A percentile compares a stretch with the other conserved stretches of the same genome.
Conservation (phyloP, 352 stramenopile species). For the Globisporangium rhizosaccharum region DNA sequence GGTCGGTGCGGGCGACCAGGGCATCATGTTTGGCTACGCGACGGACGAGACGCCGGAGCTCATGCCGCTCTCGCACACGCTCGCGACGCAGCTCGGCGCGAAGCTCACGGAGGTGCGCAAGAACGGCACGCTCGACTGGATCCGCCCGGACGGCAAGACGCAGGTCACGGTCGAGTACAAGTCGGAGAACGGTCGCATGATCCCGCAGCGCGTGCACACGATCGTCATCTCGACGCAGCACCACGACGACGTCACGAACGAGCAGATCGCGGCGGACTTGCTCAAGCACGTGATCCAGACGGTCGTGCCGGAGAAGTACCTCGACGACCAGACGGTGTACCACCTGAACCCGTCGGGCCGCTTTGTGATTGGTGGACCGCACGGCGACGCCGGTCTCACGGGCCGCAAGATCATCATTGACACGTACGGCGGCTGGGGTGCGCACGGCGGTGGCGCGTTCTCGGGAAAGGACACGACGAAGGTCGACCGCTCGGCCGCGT, state of each 20-base stretch:
- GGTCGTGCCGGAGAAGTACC: slow-evolving; percentile 98
- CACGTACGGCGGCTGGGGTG: slow-evolving; percentile 99
- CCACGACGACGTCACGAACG: slow-evolving; percentile 97
- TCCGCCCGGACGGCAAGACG: slow-evolving; percentile 99
- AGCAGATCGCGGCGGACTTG: slow-evolving; percentile 97
- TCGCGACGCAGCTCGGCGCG: slow-evolving; percentile 95
- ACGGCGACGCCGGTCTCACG: slow-evolving; percentile 98
- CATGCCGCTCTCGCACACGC: slow-evolving; percentile 98
- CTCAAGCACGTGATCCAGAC: slow-evolving; percentile 99
- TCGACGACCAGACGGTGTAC: slow-evolving; percentile 99
- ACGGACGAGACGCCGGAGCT: slow-evolving; percentile 96
- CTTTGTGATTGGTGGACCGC: slow-evolving; percentile 98
- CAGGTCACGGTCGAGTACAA: slow-evolving; percentile 99
- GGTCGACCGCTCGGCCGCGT: slow-evolving; percentile 97
- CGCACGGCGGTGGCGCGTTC: slow-evolving; percentile 98
- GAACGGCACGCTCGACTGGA: slow-evolving; percentile 97
- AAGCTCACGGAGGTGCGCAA: slow-evolving; percentile 98
- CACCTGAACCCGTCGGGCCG: slow-evolving; percentile 98
- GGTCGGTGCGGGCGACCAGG: slow-evolving; percentile 98
- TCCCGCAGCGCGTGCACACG: slow-evolving; percentile 97
- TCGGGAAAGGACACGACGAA: slow-evolving; percentile 99
- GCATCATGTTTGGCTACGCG: slow-evolving; percentile 93
- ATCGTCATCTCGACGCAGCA: slow-evolving; percentile 99
- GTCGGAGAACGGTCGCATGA: slow-evolving; percentile 90
- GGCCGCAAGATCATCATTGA: slow-evolving; percentile 99